Base-by-base conservation (phyloP, 805 yeast species). In the Lipomyces yamadae region DNA sequence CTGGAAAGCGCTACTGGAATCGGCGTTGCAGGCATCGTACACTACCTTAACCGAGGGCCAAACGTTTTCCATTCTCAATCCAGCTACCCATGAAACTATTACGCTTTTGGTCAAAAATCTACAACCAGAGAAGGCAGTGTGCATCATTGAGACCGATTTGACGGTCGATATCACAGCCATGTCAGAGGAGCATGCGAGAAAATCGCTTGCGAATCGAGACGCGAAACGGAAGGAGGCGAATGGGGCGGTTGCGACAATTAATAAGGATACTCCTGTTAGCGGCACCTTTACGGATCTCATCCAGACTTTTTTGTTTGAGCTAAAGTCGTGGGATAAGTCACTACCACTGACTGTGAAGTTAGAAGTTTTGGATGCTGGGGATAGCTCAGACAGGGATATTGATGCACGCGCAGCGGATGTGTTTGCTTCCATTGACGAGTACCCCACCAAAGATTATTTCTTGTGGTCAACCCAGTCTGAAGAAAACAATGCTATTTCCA, bases 131-230 rank as follows among this genome's bases (percentile, higher is more conserved):
- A 81, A 80, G 62, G 81, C 84, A 0, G 85, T 83, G 0, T 80
- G 86, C 56, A 82, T 86, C 33, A 80, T 87, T 0, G 88, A 86
- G 67, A 84, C 89, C 0, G 89, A 86, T 71, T 76, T 85, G 34
- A 80, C 78, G 5, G 76, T 86, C 34, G 77, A 78, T 2, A 67
- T 78, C 33, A 78, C 78, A 1, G 84, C 85, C 0, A 72, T 80
- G 42, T 76, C 81, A 62, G 83, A 81, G 55, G 76, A 78, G 29
- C 77, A 79, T 75, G 84, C 84, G 3, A 72, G 70, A n/a, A 78
- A 79, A 62, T 83, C 65, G 69, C 75, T 64, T 72, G 76, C 62
- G 68, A 66, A 34, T 34, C 34, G 71, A 53, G 70, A 72, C 33
- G 63, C 72, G 7, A 55, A 62, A 60, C 59, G 64, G 39, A 48